Evolutionary conservation across 2,329 filamentous ascomycete species (phyloP).

Genomic region (Fusarium buxicola): DNA sequence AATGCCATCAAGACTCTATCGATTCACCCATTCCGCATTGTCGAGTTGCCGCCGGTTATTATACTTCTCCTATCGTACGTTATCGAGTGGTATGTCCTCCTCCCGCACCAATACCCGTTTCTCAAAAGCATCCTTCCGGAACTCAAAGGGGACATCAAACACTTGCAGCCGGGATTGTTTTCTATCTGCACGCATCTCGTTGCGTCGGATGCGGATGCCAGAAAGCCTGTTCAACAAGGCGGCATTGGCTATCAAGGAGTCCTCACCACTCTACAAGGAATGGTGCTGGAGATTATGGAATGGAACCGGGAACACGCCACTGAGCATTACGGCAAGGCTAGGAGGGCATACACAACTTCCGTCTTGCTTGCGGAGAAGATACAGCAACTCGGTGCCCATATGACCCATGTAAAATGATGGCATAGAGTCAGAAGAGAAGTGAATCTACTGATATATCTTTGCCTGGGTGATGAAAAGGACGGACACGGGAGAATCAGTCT

Average conservation of each 20-base stretch:
- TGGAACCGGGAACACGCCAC: slow-evolving; percentile 4
- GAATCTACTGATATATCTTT: too few relatives aligned
- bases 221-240: neutral
- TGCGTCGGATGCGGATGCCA: slow-evolving; percentile 3
- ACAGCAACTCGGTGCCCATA: neutral
- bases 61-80: neutral
- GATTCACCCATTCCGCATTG: slow-evolving; percentile 2
- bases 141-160: neutral
- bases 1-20: neutral
- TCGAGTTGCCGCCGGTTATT: neutral
- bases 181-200: slow-evolving; percentile 14
- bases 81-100: slow-evolving; percentile 10
- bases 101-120: neutral
- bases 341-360: slow-evolving; percentile 1
- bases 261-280: slow-evolving; percentile 1
- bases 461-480: too few relatives aligned
- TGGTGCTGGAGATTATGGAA: slow-evolving; percentile 3
- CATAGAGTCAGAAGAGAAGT: too few relatives aligned
- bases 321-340: neutral
- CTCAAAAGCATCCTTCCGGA: neutral
- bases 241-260: slow-evolving; percentile 9
- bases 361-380: slow-evolving; percentile 8
- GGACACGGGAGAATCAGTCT: too few relatives aligned
- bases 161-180: slow-evolving; percentile 3
- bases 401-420: neutral